Evolutionary conservation across 2,329 filamentous ascomycete genomes (phyloP).

Genomic region (Juglanconis oblonga): DNA sequence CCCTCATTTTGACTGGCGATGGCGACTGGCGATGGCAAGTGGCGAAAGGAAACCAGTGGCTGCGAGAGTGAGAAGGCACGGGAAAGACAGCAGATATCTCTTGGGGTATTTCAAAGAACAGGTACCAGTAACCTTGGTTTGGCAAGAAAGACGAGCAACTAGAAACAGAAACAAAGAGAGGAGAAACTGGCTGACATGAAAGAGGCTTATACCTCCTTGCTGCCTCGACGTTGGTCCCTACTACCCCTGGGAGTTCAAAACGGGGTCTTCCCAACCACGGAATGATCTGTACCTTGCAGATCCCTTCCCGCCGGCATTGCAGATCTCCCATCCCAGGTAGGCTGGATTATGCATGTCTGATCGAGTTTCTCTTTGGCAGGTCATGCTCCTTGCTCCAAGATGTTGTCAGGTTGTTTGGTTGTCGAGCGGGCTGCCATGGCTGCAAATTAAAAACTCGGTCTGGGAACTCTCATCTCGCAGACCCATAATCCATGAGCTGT

Average conservation of each 20-base stretch:
- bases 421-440: neutral
- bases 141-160: neutral
- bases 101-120: neutral
- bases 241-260: slow-evolving; percentile 4
- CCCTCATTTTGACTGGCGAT: slow-evolving; percentile 8
- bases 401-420: neutral
- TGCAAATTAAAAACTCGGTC: neutral
- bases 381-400: too few relatives aligned
- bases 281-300: slow-evolving; percentile 7
- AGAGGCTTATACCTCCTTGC: neutral
- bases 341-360: slow-evolving; percentile 1
- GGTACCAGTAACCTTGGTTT: neutral
- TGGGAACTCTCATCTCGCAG: neutral
- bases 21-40: neutral
- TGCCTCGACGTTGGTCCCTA: neutral
- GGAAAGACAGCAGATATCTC: neutral
- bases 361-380: too few relatives aligned
- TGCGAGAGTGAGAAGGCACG: neutral
- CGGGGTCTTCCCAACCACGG: neutral
- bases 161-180: neutral
- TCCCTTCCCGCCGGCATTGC: slow-evolving; percentile 3
- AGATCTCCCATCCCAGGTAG: neutral
- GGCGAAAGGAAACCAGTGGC: neutral
- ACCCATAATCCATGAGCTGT: neutral
- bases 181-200: neutral